Conservation (phyloP, 148 eudicot species). For the Chenopodium quinoa region DNA sequence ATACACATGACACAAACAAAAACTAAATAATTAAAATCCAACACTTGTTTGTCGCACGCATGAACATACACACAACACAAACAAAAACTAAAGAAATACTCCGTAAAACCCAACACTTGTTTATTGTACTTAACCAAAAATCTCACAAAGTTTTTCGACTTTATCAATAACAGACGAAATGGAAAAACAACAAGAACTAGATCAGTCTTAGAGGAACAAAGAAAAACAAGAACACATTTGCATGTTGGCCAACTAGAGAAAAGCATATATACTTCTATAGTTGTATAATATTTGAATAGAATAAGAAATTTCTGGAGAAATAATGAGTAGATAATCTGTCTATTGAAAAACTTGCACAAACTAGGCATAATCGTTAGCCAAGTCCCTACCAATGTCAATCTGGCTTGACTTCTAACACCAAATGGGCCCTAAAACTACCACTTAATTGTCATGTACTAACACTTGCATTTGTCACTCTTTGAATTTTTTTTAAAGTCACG, state of each 20-base stretch:
- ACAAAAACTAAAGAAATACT: no score
- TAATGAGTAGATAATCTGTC: neutral
- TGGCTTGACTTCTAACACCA: constrained; percentile 13
- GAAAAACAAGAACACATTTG: neutral
- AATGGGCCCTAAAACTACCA: constrained; percentile 14
- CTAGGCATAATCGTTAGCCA: neutral
- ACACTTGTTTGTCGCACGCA: no score
- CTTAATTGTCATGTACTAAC: constrained; percentile 14
- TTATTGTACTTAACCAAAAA: no score
- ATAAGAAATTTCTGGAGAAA: neutral
- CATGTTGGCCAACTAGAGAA: neutral
- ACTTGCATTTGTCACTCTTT: neutral
- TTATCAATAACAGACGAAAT: neutral
- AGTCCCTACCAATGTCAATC: constrained; percentile 9
- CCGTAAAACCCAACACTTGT: no score
- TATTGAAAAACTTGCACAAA: neutral
- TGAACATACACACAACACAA: no score
- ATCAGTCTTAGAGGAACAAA: neutral
- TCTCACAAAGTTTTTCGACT: neutral
- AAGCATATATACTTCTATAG: neutral
- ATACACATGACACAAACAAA: no score
- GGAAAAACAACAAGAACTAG: neutral
- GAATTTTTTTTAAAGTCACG: neutral
- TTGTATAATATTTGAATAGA: no score
- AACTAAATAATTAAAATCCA: no score